These are phyloP conservation scores for Sarocladium kiliense DNA, from an alignment of 2,329 filamentous ascomycete species.

Conservation along the genomic window DNA sequence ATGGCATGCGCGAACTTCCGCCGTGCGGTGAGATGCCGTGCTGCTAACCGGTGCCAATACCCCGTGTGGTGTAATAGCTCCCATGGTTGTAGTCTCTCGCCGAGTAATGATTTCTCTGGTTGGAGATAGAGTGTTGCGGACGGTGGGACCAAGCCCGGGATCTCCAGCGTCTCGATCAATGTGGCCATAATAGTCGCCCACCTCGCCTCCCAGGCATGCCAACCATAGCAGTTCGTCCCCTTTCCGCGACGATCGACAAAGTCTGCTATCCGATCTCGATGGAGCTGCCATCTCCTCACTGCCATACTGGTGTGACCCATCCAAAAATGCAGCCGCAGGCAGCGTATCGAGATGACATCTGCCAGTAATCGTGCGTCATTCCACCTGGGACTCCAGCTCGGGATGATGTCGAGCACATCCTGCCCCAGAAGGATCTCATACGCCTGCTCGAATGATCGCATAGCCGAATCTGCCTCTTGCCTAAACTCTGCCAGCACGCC, in stretches of 20 bases:
- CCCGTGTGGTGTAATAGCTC: constrained; percentile 61
- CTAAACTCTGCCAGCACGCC: constrained; percentile 88
- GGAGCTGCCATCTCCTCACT: constrained; percentile 72
- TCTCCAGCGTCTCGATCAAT: constrained; percentile 48
- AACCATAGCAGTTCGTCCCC: constrained; percentile 84
- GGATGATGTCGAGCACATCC: constrained; percentile 83
- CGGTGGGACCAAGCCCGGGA: constrained; percentile 43
- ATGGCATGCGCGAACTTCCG: constrained; percentile 50
- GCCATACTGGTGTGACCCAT: constrained; percentile 73
- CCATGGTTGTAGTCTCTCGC: constrained; percentile 57
- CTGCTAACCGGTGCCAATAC: constrained; percentile 61
- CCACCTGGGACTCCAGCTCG: constrained; percentile 85
- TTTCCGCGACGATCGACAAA: constrained; percentile 79
- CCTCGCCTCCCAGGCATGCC: constrained; percentile 87
- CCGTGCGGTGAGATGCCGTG: constrained; percentile 50
- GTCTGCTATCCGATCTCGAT: constrained; percentile 68
- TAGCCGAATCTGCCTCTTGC: constrained; percentile 83
- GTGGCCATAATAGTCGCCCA: constrained; percentile 61
- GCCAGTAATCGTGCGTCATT: constrained; percentile 87
- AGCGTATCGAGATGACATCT: constrained; percentile 74
- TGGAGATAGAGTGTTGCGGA: constrained; percentile 43
- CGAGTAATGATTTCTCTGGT: constrained; percentile 53
- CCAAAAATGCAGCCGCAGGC: constrained; percentile 79
- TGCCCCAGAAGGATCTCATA: constrained; percentile 77
- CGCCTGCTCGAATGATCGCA: constrained; percentile 80